Base-by-base conservation (phyloP, 345 rosid genomes). In the Conringia planisiliqua region DNA sequence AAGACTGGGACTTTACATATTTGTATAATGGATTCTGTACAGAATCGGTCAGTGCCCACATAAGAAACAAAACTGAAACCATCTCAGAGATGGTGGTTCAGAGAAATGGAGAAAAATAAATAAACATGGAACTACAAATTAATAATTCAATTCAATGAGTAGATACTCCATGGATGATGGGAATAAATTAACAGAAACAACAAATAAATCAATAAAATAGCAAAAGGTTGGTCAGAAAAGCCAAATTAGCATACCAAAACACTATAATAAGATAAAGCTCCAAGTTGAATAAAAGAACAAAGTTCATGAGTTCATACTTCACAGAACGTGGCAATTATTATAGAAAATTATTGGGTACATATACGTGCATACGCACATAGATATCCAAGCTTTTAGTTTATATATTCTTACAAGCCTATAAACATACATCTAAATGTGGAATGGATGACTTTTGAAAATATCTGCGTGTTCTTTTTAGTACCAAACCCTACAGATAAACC, bases 221-320 rank as follows among this genome's bases (percentile, higher is more conserved):
- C 36, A 59, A 48, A 39, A 10, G 20, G 68, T 75, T 56, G 62
- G 73, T 50, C 68, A 60, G 79, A 26, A 75, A 29, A 46, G 44
- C 59, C 61, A 59, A 50, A 10, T 47, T 66, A 64, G 65, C 52
- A 66, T 66, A 47, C 44, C 39, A 18, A 35, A 65, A 47, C 47
- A 18, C 46, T 22, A 10, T n/a, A 52, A 68, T 68, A 68, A 51
- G 39, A 68, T 68, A 39, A 24, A 54, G 38, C 27, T 52, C 32
- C 60, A 74, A 66, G 78, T 74, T 74, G 78, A 42, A 62, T 26
- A 36, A 46, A 55, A 66, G 50, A 46, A 66, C 33, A 74, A 57
- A 58, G 66, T 66, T 66, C 73, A 36, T 24, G 57, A 57, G 58
- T 26, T 57, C 66, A 65, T 57, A 74, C 54, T 47, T 10, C 58